phyloP scores from a whole-genome alignment of 352 stramenopile species.

The Lagenidium giganteum region DNA sequence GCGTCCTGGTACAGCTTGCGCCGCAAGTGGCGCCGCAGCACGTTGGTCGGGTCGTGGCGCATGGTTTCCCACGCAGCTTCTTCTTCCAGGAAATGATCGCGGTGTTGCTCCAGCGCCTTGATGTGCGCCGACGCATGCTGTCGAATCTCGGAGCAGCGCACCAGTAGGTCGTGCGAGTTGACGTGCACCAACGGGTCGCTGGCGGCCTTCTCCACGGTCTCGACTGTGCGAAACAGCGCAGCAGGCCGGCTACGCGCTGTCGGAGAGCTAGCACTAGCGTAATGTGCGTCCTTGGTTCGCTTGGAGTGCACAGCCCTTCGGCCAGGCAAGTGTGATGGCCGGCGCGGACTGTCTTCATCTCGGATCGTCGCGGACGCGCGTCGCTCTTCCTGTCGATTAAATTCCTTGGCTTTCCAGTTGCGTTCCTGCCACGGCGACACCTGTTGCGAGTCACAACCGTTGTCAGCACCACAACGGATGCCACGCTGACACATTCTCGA shows the following conservation, averaged over 20 bases:
- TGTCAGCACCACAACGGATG: no score
- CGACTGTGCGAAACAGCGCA: slow-evolving; percentile 47
- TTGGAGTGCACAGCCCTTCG: background rate
- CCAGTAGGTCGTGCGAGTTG: slow-evolving; percentile 69
- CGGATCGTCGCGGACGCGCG: no score
- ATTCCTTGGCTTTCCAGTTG: slow-evolving; percentile 43
- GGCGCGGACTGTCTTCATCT: background rate
- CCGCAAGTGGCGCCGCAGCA: slow-evolving; percentile 50
- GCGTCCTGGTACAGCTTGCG: slow-evolving; percentile 49
- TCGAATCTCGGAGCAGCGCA: slow-evolving; percentile 58
- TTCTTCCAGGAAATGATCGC: slow-evolving; percentile 47
- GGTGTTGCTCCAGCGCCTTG: slow-evolving; percentile 28
- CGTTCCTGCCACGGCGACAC: slow-evolving; percentile 72
- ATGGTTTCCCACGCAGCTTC: slow-evolving; percentile 59
- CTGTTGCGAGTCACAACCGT: slow-evolving; percentile 15
- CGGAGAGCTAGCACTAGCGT: no score
- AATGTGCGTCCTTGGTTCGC: no score
- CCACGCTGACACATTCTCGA: slow-evolving; percentile 22
- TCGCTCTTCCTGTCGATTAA: no score
- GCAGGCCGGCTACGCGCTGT: no score
- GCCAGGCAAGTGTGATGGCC: background rate
- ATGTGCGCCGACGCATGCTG: slow-evolving; percentile 46
- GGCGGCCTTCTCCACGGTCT: slow-evolving; percentile 56
- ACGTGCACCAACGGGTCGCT: slow-evolving; percentile 38
- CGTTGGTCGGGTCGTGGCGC: slow-evolving; percentile 64